Evolutionary conservation across 2,329 filamentous ascomycete species (phyloP).

Genomic region (Ceratocystis alfenasii): DNA sequence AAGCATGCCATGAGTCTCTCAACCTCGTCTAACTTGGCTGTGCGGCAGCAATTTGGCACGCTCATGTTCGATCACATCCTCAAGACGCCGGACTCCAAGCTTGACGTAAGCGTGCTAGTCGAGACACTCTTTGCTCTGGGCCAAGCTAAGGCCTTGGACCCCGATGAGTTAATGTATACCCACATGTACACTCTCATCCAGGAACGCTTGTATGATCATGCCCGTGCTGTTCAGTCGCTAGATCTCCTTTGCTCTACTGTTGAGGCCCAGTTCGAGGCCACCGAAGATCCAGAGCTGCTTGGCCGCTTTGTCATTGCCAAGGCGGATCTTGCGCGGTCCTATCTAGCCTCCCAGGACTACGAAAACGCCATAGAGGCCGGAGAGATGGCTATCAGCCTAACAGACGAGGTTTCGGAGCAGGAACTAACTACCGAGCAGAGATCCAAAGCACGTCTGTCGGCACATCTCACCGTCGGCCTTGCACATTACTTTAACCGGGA

Average conservation of each 20-base stretch:
- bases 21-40: conserved; percentile 59
- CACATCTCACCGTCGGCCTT: conserved; percentile 74
- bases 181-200: conserved; percentile 72
- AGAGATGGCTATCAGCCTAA: conserved; percentile 67
- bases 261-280: conserved; percentile 73
- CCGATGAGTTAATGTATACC: conserved; percentile 56
- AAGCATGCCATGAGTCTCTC: conserved; percentile 91
- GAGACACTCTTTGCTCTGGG: conserved; percentile 81
- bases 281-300: conserved; percentile 63
- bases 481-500: conserved; percentile 61
- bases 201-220: conserved; percentile 63
- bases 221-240: conserved; percentile 51
- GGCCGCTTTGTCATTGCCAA: conserved; percentile 71
- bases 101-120: conserved; percentile 52
- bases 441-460: conserved; percentile 62
- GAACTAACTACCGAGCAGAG: conserved; percentile 54
- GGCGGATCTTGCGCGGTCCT: conserved; percentile 73
- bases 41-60: conserved; percentile 66
- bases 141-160: conserved; percentile 62
- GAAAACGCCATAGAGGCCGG: conserved; percentile 64
- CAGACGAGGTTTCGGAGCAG: conserved; percentile 56
- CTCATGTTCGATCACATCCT: conserved; percentile 74
- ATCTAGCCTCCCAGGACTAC: conserved; percentile 57
- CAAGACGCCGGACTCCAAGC: conserved; percentile 37
- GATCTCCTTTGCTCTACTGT: conserved; percentile 54